phyloP scores from a whole-genome alignment of 2,329 filamentous ascomycete genomes.

The Penicillium olsonii region DNA sequence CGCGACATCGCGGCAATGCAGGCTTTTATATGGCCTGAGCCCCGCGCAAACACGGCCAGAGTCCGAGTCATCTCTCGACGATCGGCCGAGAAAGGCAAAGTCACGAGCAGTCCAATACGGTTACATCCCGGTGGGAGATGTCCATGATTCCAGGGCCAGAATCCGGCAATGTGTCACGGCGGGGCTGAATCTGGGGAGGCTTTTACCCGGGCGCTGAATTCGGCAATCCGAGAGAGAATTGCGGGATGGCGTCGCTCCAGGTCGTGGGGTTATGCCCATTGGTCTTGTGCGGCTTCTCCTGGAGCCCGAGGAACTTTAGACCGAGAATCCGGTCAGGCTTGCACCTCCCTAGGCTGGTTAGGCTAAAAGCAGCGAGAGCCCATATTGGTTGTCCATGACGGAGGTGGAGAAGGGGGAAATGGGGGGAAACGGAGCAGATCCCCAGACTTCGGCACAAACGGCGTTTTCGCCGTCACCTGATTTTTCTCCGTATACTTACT shows the following conservation, averaged over 20 bases:
- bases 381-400: neutral
- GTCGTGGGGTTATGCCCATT: neutral
- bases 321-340: neutral
- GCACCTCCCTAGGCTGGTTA: neutral
- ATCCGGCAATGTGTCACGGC: neutral
- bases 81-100: slow-evolving; percentile 17
- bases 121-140: slow-evolving; percentile 15
- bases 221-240: slow-evolving; percentile 1
- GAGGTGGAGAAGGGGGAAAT: neutral
- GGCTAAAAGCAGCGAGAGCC: neutral
- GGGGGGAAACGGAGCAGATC: neutral
- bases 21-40: slow-evolving; percentile 8
- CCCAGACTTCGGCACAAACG: neutral
- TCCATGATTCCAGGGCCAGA: neutral
- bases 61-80: slow-evolving; percentile 18
- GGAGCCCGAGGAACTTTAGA: neutral
- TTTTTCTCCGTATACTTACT: too few relatives aligned
- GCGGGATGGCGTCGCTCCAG: neutral
- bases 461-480: neutral
- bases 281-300: neutral
- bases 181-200: slow-evolving; percentile 2
- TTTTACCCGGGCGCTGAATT: neutral
- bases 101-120: slow-evolving; percentile 9
- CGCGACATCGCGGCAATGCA: neutral
- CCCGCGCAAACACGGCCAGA: slow-evolving; percentile 6